Percentiles rank a stretch among this genome's conserved stretches.
Evolutionary conservation across 805 yeast species (phyloP).

Genomic region (Candida oleophila): DNA sequence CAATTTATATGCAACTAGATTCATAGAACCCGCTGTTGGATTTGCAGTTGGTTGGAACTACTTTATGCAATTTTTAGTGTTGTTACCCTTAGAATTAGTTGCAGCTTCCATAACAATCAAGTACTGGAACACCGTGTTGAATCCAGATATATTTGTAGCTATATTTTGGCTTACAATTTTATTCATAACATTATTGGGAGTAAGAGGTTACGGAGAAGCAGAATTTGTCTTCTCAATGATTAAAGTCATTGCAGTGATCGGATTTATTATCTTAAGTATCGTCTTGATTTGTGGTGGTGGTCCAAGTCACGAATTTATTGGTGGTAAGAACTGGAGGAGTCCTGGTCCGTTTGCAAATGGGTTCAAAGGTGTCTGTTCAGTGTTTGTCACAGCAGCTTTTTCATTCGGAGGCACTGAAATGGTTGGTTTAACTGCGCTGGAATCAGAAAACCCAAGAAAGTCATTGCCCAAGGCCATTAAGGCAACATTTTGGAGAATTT

Average conservation of each 20-base stretch:
- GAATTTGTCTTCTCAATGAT: conserved; percentile 50
- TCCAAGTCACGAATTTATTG: conserved; percentile 45
- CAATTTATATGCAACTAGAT: conserved; percentile 55
- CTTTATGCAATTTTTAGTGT: conserved; percentile 30
- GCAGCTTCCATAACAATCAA: conserved; percentile 55
- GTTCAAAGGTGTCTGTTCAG: conserved; percentile 35
- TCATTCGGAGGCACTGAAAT: conserved; percentile 38
- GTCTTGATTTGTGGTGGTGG: conserved; percentile 55
- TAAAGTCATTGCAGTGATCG: conserved; percentile 48
- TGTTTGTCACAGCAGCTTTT: conserved; percentile 38
- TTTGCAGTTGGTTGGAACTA: conserved; percentile 49
- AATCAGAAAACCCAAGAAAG: conserved; percentile 30
- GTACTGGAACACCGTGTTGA: conserved; percentile 52
- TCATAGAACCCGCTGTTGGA: conserved; percentile 60
- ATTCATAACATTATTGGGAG: conserved; percentile 52
- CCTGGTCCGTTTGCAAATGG: conserved; percentile 56
- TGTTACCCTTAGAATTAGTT: conserved; percentile 56
- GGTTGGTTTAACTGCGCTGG: conserved; percentile 37
- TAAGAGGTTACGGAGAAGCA: conserved; percentile 57
- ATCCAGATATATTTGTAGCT: conserved; percentile 59
- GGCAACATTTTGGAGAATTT: conserved; percentile 39
- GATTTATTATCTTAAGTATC: conserved; percentile 47
- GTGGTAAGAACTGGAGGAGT: conserved; percentile 46
- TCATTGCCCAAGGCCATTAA: conserved; percentile 36
- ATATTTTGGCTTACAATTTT: conserved; percentile 48